Evolutionary conservation across 2,329 filamentous ascomycete species (phyloP), one percentile per base, ranked within the genome.

Genomic region (Fusarium sp.): DNA sequence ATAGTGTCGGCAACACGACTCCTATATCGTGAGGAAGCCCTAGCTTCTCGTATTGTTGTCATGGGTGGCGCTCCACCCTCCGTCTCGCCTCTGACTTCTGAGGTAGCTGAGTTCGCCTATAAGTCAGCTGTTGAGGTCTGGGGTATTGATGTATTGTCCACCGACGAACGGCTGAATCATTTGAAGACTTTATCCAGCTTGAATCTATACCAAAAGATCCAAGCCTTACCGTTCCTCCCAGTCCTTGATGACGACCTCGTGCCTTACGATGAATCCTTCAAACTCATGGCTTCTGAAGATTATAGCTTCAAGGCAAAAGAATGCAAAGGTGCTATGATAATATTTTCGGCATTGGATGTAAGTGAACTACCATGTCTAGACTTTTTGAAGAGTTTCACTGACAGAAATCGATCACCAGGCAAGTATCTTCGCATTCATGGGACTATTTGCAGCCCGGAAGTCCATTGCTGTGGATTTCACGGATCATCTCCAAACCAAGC

Each of bases 291-390:
- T 7, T 52, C 49, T 17, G 17, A 15, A 14, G 36, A 52, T 4
- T 43, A 49, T 31, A 14, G 5, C 14, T 57, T 47, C 13, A 49
- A 43, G 10, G 43, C 44, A 11, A 49, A 57, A 9, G 15, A 17
- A n/a, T 40, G 10, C n/a, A 43, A 42, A 14, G 44, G 13, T 9
- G 44, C 44, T 8, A 57, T 57, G 43, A 34, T 57, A 17, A 44
- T 47, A 7, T 42, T n/a, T n/a, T 57, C 53, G 6, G 15, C 53
- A 10, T 26, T 61, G 11, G 57, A 61, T 38, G 51, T 51, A 59
- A 31, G 28, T 11, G 10, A 31, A 31, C 11, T 31, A 11, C 28
- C 10, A 11, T 10, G 11, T 13, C 5, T 1, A 13, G 10, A 31
- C 13, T 10, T 5, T 31, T 11, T 10, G 28, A 31, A 5, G 3